Evolutionary conservation across 805 yeast species (phyloP).

Genomic region (Candida tammaniensis): DNA sequence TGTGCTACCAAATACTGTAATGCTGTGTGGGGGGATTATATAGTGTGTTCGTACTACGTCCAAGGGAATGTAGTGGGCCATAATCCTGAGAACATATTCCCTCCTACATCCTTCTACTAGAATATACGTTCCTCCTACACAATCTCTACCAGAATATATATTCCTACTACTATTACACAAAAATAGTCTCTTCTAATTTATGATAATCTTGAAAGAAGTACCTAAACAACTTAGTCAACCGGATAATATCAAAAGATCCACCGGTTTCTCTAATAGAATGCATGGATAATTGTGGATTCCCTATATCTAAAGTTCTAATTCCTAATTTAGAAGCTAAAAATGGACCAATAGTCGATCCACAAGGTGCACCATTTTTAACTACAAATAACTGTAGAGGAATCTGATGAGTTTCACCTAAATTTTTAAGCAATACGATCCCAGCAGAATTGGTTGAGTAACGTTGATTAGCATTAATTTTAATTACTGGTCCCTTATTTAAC

Average conservation of each 20-base stretch:
- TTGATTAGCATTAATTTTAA: conserved; percentile 92
- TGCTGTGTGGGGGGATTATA: conserved; percentile 32
- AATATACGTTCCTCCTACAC: background rate
- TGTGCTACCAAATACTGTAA: conserved; percentile 34
- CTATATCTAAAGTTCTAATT: conserved; percentile 81
- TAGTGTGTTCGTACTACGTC: conserved; percentile 36
- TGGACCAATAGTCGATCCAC: conserved; percentile 97
- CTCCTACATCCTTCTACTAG: conserved; percentile 4
- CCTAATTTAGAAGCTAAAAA: conserved; percentile 86
- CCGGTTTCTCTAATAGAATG: conserved; percentile 93
- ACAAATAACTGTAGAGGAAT: conserved; percentile 92
- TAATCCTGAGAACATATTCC: conserved; percentile 23
- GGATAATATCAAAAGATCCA: conserved; percentile 69
- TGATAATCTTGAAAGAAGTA: conserved; percentile 50
- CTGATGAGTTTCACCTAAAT: conserved; percentile 60
- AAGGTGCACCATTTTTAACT: conserved; percentile 88
- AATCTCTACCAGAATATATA: conserved; percentile 13
- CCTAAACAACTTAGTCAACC: conserved; percentile 58
- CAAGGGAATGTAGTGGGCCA: conserved; percentile 29
- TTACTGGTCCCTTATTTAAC: conserved; percentile 86
- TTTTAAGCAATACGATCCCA: conserved; percentile 76
- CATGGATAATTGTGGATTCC: conserved; percentile 91
- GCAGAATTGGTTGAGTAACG: conserved; percentile 92
- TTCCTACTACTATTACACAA: conserved; percentile 11
- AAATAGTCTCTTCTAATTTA: conserved; percentile 26